These are phyloP conservation scores for Kluyveromyces dobzhanskii DNA, from an alignment of 805 yeast species.

Conservation along the genomic window DNA sequence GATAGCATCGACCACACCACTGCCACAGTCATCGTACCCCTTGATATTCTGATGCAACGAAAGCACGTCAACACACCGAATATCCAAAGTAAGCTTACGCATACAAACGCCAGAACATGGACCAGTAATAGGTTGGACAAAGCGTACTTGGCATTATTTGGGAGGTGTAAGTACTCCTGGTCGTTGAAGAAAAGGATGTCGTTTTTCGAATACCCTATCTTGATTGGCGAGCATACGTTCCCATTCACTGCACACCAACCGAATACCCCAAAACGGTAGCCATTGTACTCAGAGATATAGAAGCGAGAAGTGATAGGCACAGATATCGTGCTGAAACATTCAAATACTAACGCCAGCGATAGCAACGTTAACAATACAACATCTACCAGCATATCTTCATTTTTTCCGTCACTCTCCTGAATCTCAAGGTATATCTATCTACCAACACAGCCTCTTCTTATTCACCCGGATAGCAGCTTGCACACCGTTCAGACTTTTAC, in stretches of 20 bases:
- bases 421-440: too few species aligned
- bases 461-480: too few species aligned
- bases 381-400: neutral
- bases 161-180: conserved; percentile 37
- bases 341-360: conserved; percentile 46
- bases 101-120: conserved; percentile 56
- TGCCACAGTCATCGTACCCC: conserved; percentile 41
- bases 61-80: conserved; percentile 34
- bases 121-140: conserved; percentile 56
- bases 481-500: too few species aligned
- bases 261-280: conserved; percentile 56
- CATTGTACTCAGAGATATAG: conserved; percentile 41
- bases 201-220: conserved; percentile 15
- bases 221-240: conserved; percentile 11
- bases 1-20: conserved; percentile 57
- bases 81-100: conserved; percentile 40
- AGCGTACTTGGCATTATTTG: conserved; percentile 50
- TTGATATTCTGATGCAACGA: conserved; percentile 28
- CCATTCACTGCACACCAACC: conserved; percentile 44
- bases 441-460: too few species aligned
- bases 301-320: conserved; percentile 50
- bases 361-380: neutral
- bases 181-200: neutral
- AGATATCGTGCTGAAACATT: conserved; percentile 50
- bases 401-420: too few species aligned